Percentiles rank a stretch among this genome's conserved stretches.
These are phyloP conservation scores for Caryopteris hybrid DNA, from an alignment of 305 asterid species.

Conservation along the genomic window DNA sequence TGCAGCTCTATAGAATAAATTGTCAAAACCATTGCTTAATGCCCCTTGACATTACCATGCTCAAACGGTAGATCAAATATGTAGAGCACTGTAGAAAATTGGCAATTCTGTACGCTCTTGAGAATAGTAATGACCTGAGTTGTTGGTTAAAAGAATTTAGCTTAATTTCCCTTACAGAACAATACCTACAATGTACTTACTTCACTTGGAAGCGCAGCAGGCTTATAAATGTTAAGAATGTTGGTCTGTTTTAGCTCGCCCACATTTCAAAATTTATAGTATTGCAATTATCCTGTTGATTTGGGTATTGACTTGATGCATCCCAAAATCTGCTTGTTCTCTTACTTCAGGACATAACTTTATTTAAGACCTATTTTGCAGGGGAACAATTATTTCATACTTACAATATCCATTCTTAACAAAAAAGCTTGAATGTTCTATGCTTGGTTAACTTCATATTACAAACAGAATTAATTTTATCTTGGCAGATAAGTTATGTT, in stretches of 20 bases:
- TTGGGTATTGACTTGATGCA: not conserved
- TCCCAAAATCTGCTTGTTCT: not conserved
- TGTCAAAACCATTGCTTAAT: too few relatives aligned
- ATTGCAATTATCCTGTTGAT: not conserved
- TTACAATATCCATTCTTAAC: not conserved
- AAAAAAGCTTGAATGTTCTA: not conserved
- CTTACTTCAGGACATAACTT: not conserved
- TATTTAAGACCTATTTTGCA: not conserved
- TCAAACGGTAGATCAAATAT: too few relatives aligned
- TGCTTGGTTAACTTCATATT: too few relatives aligned
- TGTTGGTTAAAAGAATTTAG: too few relatives aligned
- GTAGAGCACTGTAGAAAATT: too few relatives aligned
- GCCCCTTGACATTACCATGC: too few relatives aligned
- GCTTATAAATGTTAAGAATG: not conserved
- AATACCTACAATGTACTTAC: not conserved
- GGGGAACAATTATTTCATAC: not conserved
- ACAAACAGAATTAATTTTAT: too few relatives aligned
- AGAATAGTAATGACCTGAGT: too few relatives aligned
- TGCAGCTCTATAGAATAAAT: too few relatives aligned
- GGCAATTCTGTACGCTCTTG: too few relatives aligned
- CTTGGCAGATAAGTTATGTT: too few relatives aligned
- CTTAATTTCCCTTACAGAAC: not conserved
- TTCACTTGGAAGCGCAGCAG: not conserved
- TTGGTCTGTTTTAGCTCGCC: not conserved
- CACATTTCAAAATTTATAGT: not conserved